These are phyloP conservation scores for Clavispora phyllophila DNA, from an alignment of 805 yeast genomes.

Conservation along the genomic window DNA sequence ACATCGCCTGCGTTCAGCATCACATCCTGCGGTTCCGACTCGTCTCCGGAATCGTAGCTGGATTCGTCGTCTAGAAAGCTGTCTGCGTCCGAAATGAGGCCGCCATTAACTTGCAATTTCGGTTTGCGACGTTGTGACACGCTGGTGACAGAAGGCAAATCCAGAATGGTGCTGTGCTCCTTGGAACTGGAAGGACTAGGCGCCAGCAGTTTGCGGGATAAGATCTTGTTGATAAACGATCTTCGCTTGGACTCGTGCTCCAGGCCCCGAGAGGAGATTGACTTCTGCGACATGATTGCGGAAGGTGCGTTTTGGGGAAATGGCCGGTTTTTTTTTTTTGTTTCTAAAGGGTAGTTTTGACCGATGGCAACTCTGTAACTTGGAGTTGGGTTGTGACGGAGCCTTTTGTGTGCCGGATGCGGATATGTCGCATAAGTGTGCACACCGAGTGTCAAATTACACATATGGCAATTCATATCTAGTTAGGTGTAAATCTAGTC, in stretches of 20 bases:
- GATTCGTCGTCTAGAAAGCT: constrained; percentile 18
- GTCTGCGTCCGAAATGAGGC: constrained; percentile 1
- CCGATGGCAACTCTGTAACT: too few relatives aligned
- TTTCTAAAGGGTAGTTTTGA: too few relatives aligned
- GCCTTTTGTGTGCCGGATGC: too few relatives aligned
- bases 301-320: background rate
- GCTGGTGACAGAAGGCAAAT: background rate
- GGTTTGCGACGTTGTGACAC: background rate
- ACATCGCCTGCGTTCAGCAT: constrained; percentile 14
- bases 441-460: too few relatives aligned
- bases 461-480: too few relatives aligned
- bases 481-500: too few relatives aligned
- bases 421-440: too few relatives aligned
- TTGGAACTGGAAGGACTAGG: background rate
- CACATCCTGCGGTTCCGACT: constrained; percentile 11
- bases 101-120: background rate
- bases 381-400: too few relatives aligned
- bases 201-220: constrained; percentile 8
- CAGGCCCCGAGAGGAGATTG: background rate
- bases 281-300: background rate
- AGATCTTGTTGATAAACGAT: constrained; percentile 11
- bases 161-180: background rate
- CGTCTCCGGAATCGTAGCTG: constrained; percentile 9
- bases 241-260: constrained; percentile 4
- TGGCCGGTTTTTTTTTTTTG: too few relatives aligned